These are phyloP conservation scores for Fomitopsis palustris DNA, from an alignment of 1,284 basidiomycete genomes.

Conservation along the genomic window DNA sequence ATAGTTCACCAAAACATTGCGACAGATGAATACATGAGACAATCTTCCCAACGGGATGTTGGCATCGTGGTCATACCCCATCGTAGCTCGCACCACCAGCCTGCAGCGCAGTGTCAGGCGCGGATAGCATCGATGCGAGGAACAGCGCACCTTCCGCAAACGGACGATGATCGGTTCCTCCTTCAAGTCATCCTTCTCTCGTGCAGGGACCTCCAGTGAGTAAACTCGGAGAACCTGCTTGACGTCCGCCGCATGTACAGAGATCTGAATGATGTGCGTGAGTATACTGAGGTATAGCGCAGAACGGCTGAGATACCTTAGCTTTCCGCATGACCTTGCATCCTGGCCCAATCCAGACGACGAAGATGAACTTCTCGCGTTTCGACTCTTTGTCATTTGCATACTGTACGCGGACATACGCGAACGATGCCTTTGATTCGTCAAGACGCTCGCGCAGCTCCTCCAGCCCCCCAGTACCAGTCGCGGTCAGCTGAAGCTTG, in stretches of 20 bases:
- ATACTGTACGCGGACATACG: constrained; percentile 80
- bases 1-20: neutral
- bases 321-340: constrained; percentile 91
- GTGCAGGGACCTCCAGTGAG: constrained; percentile 84
- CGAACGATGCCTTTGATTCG: constrained; percentile 76
- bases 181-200: constrained; percentile 76
- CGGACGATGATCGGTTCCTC: constrained; percentile 74
- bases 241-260: constrained; percentile 84
- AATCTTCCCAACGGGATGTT: neutral
- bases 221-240: constrained; percentile 75
- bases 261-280: constrained; percentile 54
- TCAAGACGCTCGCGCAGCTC: constrained; percentile 77
- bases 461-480: constrained; percentile 73
- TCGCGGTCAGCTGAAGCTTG: constrained; percentile 72
- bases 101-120: constrained; percentile 32
- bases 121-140: neutral
- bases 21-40: neutral
- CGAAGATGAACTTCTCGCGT: constrained; percentile 87
- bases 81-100: constrained; percentile 82
- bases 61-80: constrained; percentile 49
- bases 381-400: constrained; percentile 84
- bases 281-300: neutral
- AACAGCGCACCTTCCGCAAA: constrained; percentile 64
- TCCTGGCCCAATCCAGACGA: constrained; percentile 84
- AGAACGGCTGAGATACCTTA: constrained; percentile 49